Conservation (phyloP, 306 rosid species). For the Sphenostylis stenocarpa region DNA sequence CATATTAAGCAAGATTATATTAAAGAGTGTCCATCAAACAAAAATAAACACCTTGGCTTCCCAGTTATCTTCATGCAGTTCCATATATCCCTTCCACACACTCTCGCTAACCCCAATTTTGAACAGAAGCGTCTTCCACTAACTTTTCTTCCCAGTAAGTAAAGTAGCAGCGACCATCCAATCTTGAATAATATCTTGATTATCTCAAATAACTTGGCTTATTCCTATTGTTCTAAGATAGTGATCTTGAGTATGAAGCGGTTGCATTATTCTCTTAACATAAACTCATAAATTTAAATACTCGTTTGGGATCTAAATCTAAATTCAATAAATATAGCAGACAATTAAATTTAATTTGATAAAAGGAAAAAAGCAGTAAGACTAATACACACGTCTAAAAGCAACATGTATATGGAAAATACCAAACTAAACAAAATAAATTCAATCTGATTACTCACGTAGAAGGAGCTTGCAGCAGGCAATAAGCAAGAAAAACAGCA, state of each 20-base stretch:
- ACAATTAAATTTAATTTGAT: not conserved
- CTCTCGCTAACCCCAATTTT: not conserved
- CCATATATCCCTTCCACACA: not conserved
- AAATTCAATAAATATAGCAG: conserved; percentile 3
- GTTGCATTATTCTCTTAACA: not conserved
- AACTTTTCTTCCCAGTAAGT: not conserved
- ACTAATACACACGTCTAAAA: not conserved
- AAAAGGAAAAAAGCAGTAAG: not conserved
- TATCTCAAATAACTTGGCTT: not conserved
- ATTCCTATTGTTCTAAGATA: not conserved
- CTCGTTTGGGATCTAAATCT: conserved; percentile 3
- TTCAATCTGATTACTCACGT: conserved; percentile 63
- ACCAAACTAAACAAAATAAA: conserved; percentile 1
- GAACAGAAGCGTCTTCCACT: not conserved
- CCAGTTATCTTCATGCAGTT: conserved; percentile 4
- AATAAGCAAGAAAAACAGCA: conserved; percentile 96
- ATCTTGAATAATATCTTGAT: not conserved
- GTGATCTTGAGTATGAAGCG: not conserved
- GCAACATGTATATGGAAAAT: conserved; percentile 15
- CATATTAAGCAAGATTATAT: not conserved
- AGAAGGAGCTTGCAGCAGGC: conserved; percentile 98
- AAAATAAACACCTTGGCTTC: not conserved
- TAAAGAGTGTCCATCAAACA: conserved; percentile 15
- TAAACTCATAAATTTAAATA: not conserved
- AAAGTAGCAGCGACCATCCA: not conserved